A percentile compares a stretch with the other conserved stretches of the same genome.
These are phyloP conservation scores for Ehretia macrophylla DNA, from an alignment of 257 asterid species.

Conservation along the genomic window DNA sequence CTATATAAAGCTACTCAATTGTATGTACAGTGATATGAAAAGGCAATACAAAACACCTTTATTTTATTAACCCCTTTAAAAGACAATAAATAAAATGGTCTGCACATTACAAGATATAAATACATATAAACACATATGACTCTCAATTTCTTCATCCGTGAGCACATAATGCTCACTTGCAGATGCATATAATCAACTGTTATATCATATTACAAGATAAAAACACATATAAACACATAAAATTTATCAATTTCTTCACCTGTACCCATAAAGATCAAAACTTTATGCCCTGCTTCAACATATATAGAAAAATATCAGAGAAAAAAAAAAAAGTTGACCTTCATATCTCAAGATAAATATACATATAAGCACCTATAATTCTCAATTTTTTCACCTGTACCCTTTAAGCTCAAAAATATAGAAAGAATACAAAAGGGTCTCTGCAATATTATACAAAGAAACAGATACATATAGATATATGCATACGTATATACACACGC, in stretches of 20 bases:
- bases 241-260: constrained; percentile 40
- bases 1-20: no score
- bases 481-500: neutral
- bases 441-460: no score
- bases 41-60: no score
- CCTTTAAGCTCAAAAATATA: neutral
- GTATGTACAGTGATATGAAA: no score
- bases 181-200: neutral
- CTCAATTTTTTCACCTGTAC: neutral
- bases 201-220: neutral
- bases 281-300: constrained; percentile 1
- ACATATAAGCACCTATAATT: neutral
- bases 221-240: neutral
- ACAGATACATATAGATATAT: no score
- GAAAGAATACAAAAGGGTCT: no score
- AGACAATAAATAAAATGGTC: neutral
- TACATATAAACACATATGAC: no score
- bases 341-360: no score
- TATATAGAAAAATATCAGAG: no score
- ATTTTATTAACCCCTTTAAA: no score
- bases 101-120: neutral
- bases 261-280: constrained; percentile 16
- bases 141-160: neutral
- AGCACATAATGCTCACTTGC: neutral
- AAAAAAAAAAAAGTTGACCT: no score